Base-by-base conservation (phyloP, 1,284 basidiomycete species). In the Leccinum subfulvum region DNA sequence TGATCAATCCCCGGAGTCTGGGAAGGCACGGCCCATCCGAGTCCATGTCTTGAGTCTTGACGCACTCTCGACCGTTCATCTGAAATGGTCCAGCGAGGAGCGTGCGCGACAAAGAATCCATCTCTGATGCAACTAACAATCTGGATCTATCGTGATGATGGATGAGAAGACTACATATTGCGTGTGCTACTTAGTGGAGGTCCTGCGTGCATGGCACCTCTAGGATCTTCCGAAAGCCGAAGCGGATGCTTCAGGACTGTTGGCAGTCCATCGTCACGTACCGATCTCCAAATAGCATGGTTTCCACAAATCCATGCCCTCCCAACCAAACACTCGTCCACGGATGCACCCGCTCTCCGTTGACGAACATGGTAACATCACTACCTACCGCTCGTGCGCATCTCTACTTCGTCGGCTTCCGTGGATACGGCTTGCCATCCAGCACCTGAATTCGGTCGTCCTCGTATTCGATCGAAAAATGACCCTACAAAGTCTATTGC, bases 401-500 rank as follows among this genome's bases (percentile, higher is more conserved):
- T 88, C 77, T 90, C 90, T 57, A 90, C 80, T 65, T 90, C 88
- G 64, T 91, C 89, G 2, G 81, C 84, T 58, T 90, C 89, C 39
- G 86, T 90, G 33, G 89, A 85, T 58, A 91, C 85, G 18, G 87
- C 86, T 75, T 89, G 80, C 90, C 90, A 92, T 14, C 90, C 90
- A 39, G 83, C 81, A 33, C 81, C 83, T 33, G 78, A 76, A 52
- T 79, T 75, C 13, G 84, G 81, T 51, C 80, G 79, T 18, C 86
- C 82, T 44, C 81, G 79, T 62, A 88, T 69, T 61, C 81, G 78
- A 57, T 80, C 76, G 51, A 82, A 67, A 57, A 78, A 68, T 35
- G 77, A 76, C 41, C 76, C 69, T 35, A 86, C 65, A 71, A 78
- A 82, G 26, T 72, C 86, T 86, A 28, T 28, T n/a, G 18, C 39